These are phyloP conservation scores for Teunomyces funiuensis DNA, from an alignment of 805 yeast species.

Conservation along the genomic window DNA sequence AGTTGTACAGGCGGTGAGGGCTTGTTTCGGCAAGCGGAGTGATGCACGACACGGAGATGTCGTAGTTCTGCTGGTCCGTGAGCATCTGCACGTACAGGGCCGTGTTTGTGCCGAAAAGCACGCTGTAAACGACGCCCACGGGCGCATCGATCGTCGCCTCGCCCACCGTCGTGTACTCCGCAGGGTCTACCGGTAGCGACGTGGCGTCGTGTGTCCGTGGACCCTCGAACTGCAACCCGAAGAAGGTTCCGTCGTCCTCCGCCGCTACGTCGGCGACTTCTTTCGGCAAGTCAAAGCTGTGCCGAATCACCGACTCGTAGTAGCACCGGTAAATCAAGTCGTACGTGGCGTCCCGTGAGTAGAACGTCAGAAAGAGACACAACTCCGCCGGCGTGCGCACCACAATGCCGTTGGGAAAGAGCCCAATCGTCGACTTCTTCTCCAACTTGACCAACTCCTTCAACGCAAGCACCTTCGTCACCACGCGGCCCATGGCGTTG, in stretches of 20 bases:
- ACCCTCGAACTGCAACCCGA: slow-evolving; percentile 52
- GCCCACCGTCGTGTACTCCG: slow-evolving; percentile 55
- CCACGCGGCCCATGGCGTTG: slow-evolving; percentile 66
- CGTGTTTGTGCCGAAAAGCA: slow-evolving; percentile 62
- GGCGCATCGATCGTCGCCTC: slow-evolving; percentile 62
- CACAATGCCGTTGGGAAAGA: slow-evolving; percentile 69
- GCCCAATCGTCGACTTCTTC: slow-evolving; percentile 62
- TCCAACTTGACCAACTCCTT: slow-evolving; percentile 63
- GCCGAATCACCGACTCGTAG: slow-evolving; percentile 53
- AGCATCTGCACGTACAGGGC: slow-evolving; percentile 43
- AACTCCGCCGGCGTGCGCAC: slow-evolving; percentile 62
- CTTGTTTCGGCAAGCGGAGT: slow-evolving; percentile 38
- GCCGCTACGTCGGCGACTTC: slow-evolving; percentile 8
- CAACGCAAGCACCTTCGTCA: slow-evolving; percentile 55
- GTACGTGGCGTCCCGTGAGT: slow-evolving; percentile 75
- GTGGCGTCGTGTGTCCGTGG: slow-evolving; percentile 67
- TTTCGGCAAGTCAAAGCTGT: slow-evolving; percentile 35
- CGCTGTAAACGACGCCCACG: slow-evolving; percentile 54
- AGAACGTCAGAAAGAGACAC: slow-evolving; percentile 86
- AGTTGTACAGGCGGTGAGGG: slow-evolving; percentile 51
- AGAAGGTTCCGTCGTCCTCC: slow-evolving; percentile 10
- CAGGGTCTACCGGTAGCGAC: slow-evolving; percentile 40
- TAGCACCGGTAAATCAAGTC: slow-evolving; percentile 52
- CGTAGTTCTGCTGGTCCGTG: slow-evolving; percentile 61
- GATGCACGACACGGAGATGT: slow-evolving; percentile 43